Evolutionary conservation across 2,329 filamentous ascomycete species (phyloP).

Genomic region (Fusarium penzigii): DNA sequence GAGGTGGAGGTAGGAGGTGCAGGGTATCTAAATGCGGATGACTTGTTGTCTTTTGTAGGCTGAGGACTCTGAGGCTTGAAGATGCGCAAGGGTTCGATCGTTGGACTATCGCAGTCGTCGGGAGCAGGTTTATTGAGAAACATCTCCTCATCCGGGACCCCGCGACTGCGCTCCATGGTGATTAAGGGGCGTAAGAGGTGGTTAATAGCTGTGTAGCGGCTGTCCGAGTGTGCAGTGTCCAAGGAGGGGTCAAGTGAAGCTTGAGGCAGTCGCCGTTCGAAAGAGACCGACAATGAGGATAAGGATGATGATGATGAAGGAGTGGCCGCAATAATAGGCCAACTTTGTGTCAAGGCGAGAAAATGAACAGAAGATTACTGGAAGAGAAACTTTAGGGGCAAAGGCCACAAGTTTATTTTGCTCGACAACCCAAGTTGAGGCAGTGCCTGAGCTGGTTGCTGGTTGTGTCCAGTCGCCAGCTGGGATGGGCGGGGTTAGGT

Average conservation of each 20-base stretch:
- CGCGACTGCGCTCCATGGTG: slow-evolving; percentile 58
- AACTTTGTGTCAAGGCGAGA: background rate
- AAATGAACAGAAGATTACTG: background rate
- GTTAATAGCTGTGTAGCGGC: slow-evolving; percentile 10
- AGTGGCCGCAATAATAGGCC: background rate
- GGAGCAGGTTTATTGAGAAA: slow-evolving; percentile 67
- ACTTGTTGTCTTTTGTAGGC: slow-evolving; percentile 46
- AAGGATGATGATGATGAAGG: background rate
- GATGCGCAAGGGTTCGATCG: slow-evolving; percentile 81
- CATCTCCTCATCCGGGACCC: slow-evolving; percentile 78
- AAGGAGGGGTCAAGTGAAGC: slow-evolving; percentile 4
- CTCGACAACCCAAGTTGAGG: slow-evolving; percentile 1
- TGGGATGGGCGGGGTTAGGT: slow-evolving; percentile 26
- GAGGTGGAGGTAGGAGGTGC: slow-evolving; percentile 46
- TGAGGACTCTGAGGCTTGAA: slow-evolving; percentile 73
- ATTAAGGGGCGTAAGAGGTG: slow-evolving; percentile 6
- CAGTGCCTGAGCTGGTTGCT: slow-evolving; percentile 1
- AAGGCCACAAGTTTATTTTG: slow-evolving; percentile 1
- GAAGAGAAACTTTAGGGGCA: background rate
- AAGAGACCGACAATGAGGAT: background rate
- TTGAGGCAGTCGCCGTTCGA: no score
- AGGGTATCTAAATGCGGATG: slow-evolving; percentile 50
- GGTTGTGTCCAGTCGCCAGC: slow-evolving; percentile 10
- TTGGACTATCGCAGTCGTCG: slow-evolving; percentile 67
- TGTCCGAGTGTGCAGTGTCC: slow-evolving; percentile 16